Evolutionary conservation across 2,329 filamentous ascomycete species (phyloP), one percentile per base, ranked within the genome.

Genomic region (Aspergillus niger): DNA sequence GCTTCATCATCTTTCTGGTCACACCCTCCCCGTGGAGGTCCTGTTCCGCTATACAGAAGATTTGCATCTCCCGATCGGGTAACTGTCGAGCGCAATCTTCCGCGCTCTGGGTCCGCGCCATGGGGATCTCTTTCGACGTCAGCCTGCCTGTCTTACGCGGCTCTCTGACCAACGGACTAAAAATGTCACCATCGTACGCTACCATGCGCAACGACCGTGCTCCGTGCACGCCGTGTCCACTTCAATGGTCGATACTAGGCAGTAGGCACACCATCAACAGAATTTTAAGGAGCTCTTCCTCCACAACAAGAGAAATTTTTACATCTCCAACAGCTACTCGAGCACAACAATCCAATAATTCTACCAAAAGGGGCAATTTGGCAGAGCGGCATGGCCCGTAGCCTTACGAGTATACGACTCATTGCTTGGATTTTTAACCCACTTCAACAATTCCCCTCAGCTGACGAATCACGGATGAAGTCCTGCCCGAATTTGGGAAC

Each of bases 131-230:
- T 47, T 53, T 60, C 49, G 53, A 55, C 57, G 63, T 55, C 57
- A 58, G 57, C 59, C 51, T 61, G 51, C 57, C 47, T 39, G 63
- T 65, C 63, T 68, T 66, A 66, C 66, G 66, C 66, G 65, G 66
- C 65, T 65, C 57, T 63, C 61, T 60, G 60, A 65, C 63, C 58
- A 65, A 61, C 63, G 63, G 30, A 57, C 60, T 64, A 59, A 52
- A 64, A 57, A 61, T 65, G 60, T 60, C 64, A 62, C 57, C 61
- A 65, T 62, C 54, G 41, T 26, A 54, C 56, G 15, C 59, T 56
- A 55, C 32, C 57, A 63, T 48, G 55, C 60, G 57, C 60, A 62
- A 44, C 30, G 38, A 63, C 56, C 53, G 58, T 61, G 51, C 61
- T 55, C 55, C 50, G 43, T 51, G 53, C 53, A 55, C 50, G 36